Evolutionary conservation across 768 basidiomycete genomes (phyloP), one percentile per base, ranked within the genome.

Genomic region (Xerocomellus intermedius): DNA sequence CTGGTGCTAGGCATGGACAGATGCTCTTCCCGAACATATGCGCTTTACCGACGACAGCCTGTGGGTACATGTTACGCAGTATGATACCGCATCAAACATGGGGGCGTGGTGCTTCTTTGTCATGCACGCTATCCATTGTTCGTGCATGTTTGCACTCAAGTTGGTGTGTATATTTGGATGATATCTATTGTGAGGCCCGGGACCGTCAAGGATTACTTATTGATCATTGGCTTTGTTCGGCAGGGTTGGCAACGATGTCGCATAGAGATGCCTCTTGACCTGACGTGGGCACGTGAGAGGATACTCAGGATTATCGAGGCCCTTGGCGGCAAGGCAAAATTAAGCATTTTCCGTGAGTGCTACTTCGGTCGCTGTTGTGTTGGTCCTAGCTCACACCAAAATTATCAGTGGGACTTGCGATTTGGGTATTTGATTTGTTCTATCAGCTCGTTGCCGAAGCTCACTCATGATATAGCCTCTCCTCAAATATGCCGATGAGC

Each of bases 21-120:
- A 74, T 22, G 81, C 81, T 35, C 80, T 92, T n/a, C 83, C 91
- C 12, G 81, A 84, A 39, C 80, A 85, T 63, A 80, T 93, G 42
- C 81, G 79, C 8, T 91, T 88, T 64, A 85, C 80, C 22, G 83
- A 87, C 43, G 81, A 87, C 62, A 90, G 79, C 65, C 69, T 91
- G 19, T 75, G 77, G 58, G 81, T 84, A 19, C 88, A 92, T 61
- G 74, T 84, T 58, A 80, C 83, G 17, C 88, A 89, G 82, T 87
- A 91, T 60, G 89, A 89, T 64, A 91, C 89, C 21, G 82, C 81
- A 61, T 86, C 86, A 16, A 90, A 89, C 61, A 80, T 80, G 28
- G 87, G 89, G 43, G 87, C 88, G 10, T 92, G 90, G 91, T 88
- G 85, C 62, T 93, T 82, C 72, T 87, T 82, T 59, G 77, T 78